These are phyloP conservation scores for Fusarium newnesense DNA, from an alignment of 2,329 filamentous ascomycete species.

Conservation along the genomic window DNA sequence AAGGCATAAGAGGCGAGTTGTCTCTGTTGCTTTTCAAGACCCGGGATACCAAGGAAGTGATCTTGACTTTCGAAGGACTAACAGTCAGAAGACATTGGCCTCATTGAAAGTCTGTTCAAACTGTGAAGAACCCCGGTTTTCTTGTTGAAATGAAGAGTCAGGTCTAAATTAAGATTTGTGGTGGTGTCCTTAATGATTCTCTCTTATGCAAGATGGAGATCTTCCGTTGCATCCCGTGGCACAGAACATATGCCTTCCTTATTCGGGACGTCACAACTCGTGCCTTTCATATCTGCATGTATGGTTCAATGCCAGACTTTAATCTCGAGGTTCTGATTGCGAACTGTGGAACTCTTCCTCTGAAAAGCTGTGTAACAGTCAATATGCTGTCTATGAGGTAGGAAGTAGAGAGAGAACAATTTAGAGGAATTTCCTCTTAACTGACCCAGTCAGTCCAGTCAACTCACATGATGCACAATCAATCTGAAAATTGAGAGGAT, in stretches of 20 bases:
- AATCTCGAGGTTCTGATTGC: too few relatives aligned
- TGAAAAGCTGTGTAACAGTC: accelerated
- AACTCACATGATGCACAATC: neutral
- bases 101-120: neutral
- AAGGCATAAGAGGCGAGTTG: accelerated
- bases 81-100: neutral
- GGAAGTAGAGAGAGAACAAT: too few relatives aligned
- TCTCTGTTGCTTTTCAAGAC: too few relatives aligned
- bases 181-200: neutral
- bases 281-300: neutral
- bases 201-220: neutral
- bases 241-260: neutral
- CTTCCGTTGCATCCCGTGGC: neutral
- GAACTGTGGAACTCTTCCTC: accelerated
- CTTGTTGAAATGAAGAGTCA: accelerated
- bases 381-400: too few relatives aligned
- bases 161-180: neutral
- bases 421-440: neutral
- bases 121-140: too few relatives aligned
- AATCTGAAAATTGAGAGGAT: neutral
- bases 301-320: neutral
- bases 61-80: too few relatives aligned
- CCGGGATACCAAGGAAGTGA: too few relatives aligned
- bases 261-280: neutral
- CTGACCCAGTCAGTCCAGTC: neutral